Conservation (phyloP, 306 rosid genomes). For the Begonia fuchsioides region DNA sequence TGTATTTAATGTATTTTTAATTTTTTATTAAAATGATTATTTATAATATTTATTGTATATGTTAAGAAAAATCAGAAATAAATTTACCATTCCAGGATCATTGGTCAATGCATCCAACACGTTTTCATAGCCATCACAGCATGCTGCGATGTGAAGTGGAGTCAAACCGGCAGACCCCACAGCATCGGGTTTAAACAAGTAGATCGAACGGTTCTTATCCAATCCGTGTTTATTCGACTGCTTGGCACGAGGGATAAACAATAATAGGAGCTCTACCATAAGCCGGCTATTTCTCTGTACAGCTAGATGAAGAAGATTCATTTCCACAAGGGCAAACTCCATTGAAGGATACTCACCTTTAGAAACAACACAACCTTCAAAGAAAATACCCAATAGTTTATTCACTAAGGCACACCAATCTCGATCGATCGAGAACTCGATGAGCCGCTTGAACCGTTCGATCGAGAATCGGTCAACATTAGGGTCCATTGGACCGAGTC, state of each 20-base stretch:
- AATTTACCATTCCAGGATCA: conserved; percentile 94
- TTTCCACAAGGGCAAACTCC: conserved; percentile 43
- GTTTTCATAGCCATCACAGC: conserved; percentile 44
- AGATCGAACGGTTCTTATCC: conserved; percentile 15
- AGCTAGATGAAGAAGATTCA: conserved; percentile 76
- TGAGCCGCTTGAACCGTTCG: conserved; percentile 57
- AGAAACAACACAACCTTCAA: conserved; percentile 44
- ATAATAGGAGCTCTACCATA: conserved; percentile 61
- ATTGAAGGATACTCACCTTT: conserved; percentile 38
- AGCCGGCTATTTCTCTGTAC: conserved; percentile 55
- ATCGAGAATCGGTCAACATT: conserved; percentile 37
- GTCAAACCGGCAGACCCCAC: conserved; percentile 74
- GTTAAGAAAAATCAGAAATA: too few species aligned
- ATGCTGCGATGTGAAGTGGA: conserved; percentile 74
- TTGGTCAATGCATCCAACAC: conserved; percentile 72
- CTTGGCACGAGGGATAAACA: conserved; percentile 30
- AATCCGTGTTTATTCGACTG: conserved; percentile 24
- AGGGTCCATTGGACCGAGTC: conserved; percentile 52
- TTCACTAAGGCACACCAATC: conserved; percentile 82
- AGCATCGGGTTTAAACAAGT: conserved; percentile 59
- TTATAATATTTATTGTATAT: too few species aligned
- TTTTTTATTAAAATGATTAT: too few species aligned
- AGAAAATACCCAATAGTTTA: conserved; percentile 49
- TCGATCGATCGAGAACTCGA: conserved; percentile 74
- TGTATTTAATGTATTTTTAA: too few species aligned